These are phyloP conservation scores for Botrytis porri DNA, from an alignment of 2,329 filamentous ascomycete species.

Conservation along the genomic window DNA sequence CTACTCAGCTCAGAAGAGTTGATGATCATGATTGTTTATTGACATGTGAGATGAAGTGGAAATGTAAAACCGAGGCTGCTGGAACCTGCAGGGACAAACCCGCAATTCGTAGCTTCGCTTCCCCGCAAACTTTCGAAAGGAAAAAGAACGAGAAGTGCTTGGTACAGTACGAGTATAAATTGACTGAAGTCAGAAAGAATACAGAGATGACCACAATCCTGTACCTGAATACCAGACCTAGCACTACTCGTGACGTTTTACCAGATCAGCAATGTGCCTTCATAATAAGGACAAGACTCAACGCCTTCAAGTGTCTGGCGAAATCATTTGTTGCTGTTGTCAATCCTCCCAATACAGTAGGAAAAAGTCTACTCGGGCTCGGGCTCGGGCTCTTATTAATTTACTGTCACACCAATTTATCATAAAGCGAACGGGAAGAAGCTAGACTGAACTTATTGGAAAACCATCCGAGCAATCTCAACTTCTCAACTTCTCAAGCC, in stretches of 20 bases:
- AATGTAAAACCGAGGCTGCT: slow-evolving; percentile 17
- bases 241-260: neutral
- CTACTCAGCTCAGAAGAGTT: neutral
- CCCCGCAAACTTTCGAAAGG: slow-evolving; percentile 16
- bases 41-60: slow-evolving; percentile 14
- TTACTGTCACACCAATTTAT: neutral
- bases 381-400: neutral
- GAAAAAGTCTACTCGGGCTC: neutral
- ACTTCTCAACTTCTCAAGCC: neutral
- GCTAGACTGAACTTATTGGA: neutral
- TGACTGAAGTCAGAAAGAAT: neutral
- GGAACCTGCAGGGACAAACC: slow-evolving; percentile 10
- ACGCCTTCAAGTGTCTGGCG: neutral
- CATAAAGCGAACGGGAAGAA: neutral
- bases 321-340: neutral
- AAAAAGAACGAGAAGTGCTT: neutral
- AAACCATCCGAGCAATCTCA: neutral
- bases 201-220: neutral
- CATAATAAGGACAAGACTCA: neutral
- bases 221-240: neutral
- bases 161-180: neutral
- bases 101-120: slow-evolving; percentile 16
- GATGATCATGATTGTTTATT: neutral
- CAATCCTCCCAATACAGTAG: neutral
- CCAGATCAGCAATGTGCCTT: neutral